Conservation (phyloP, 164 flowering plant species). For the Vitis amurensis region DNA sequence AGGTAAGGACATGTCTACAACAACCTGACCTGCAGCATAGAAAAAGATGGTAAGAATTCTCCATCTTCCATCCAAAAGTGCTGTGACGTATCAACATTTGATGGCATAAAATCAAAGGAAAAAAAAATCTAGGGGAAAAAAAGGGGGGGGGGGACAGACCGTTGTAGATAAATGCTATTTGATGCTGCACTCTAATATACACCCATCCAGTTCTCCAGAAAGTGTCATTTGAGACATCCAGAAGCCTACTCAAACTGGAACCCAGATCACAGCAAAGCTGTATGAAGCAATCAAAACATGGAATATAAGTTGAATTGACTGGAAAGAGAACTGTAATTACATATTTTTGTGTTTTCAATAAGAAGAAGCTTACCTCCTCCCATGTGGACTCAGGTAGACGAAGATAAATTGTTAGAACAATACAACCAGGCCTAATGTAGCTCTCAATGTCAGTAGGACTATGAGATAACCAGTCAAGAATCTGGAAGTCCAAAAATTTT, state of each 20-base stretch:
- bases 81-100: background rate
- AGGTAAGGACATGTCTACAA: conserved; percentile 47
- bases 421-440: conserved; percentile 78
- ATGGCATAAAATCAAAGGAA: background rate
- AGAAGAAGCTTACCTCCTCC: conserved; percentile 48
- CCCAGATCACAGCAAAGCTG: conserved; percentile 46
- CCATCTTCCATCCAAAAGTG: background rate
- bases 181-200: conserved; percentile 48
- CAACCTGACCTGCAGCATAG: conserved; percentile 52
- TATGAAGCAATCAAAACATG: conserved; percentile 4
- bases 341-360: background rate
- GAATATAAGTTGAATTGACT: background rate
- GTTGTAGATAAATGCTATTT: conserved; percentile 46
- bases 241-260: conserved; percentile 49
- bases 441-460: conserved; percentile 81
- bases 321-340: background rate
- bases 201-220: conserved; percentile 71
- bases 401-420: conserved; percentile 58
- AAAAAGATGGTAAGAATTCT: background rate
- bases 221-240: conserved; percentile 39
- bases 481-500: conserved; percentile 33
- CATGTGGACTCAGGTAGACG: conserved; percentile 47
- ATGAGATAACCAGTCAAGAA: conserved; percentile 68
- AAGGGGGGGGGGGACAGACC: conserved; percentile 29
- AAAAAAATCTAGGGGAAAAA: background rate